Conservation (phyloP, 805 yeast species). For the Candida pini region DNA sequence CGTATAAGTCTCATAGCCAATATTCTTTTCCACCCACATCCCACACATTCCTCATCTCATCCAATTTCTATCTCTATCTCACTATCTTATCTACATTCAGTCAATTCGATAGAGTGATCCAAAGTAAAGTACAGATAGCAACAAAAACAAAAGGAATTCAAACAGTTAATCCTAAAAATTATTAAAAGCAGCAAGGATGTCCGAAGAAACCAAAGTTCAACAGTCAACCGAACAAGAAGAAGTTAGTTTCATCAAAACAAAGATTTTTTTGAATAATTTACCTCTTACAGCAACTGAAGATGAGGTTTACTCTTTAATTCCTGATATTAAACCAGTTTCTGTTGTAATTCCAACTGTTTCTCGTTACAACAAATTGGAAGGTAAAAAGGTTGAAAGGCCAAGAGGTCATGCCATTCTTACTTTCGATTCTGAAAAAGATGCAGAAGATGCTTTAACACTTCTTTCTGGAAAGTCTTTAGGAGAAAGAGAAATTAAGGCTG, state of each 20-base stretch:
- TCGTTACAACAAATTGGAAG: slow-evolving; percentile 19
- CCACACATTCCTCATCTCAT: too few relatives aligned
- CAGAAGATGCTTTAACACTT: slow-evolving; percentile 52
- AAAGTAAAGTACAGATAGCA: background rate
- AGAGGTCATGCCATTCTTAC: slow-evolving; percentile 46
- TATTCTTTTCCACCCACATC: too few relatives aligned
- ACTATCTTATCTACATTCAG: too few relatives aligned
- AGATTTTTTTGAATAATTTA: slow-evolving; percentile 41
- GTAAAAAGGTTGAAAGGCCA: slow-evolving; percentile 20
- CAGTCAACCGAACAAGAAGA: slow-evolving; percentile 5
- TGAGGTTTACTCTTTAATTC: slow-evolving; percentile 36
- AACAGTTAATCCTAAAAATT: background rate
- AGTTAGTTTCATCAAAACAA: slow-evolving; percentile 34
- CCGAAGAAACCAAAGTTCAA: background rate
- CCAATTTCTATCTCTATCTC: too few relatives aligned
- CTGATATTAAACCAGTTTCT: slow-evolving; percentile 28
- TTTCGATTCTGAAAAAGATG: slow-evolving; percentile 55
- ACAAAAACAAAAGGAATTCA: background rate
- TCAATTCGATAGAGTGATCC: background rate
- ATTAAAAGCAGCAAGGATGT: background rate
- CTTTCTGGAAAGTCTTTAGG: slow-evolving; percentile 26
- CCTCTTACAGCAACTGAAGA: slow-evolving; percentile 39
- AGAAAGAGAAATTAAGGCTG: slow-evolving; percentile 41
- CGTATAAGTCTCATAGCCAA: too few relatives aligned
- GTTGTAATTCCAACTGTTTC: slow-evolving; percentile 29